A percentile compares a stretch with the other conserved stretches of the same genome.
Conservation (phyloP, 2,329 filamentous ascomycete genomes). For the Rhinocladiella similis region DNA sequence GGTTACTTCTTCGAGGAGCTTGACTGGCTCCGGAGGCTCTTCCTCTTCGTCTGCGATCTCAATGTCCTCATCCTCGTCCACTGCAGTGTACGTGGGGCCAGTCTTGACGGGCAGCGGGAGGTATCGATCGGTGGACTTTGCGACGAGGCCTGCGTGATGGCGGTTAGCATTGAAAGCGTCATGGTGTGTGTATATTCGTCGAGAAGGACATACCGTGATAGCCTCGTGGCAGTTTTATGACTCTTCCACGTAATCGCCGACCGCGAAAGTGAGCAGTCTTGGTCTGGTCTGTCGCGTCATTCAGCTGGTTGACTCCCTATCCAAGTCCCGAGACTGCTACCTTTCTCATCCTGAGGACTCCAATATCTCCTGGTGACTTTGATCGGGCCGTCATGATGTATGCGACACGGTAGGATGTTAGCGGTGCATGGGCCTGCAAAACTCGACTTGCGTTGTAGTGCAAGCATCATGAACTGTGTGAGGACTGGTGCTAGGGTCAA, state of each 20-base stretch:
- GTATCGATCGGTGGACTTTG: conserved; percentile 42
- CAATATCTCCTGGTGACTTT: conserved; percentile 68
- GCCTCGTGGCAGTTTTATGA: conserved; percentile 66
- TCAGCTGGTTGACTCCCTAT: too few relatives aligned
- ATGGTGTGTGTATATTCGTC: too few relatives aligned
- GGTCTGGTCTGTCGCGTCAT: conserved; percentile 46
- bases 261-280: conserved; percentile 73
- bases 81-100: conserved; percentile 7
- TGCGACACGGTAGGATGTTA: conserved; percentile 76
- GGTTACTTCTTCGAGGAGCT: conserved; percentile 61
- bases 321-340: conserved; percentile 30
- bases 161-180: too few relatives aligned
- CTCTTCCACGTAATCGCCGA: conserved; percentile 70
- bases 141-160: conserved; percentile 55
- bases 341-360: conserved; percentile 57
- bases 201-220: conserved; percentile 56
- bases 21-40: conserved; percentile 51
- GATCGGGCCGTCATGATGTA: conserved; percentile 75
- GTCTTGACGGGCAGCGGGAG: conserved; percentile 16
- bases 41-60: conserved; percentile 48
- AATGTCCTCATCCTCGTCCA: conserved; percentile 34
- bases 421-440: conserved; percentile 12
- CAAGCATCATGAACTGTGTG: conserved; percentile 40
- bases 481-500: too few relatives aligned
- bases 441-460: conserved; percentile 37